A percentile compares a stretch with the other conserved stretches of the same genome.
These are phyloP conservation scores for Erodium moschatum DNA, from an alignment of 441 rosid species.

Conservation along the genomic window DNA sequence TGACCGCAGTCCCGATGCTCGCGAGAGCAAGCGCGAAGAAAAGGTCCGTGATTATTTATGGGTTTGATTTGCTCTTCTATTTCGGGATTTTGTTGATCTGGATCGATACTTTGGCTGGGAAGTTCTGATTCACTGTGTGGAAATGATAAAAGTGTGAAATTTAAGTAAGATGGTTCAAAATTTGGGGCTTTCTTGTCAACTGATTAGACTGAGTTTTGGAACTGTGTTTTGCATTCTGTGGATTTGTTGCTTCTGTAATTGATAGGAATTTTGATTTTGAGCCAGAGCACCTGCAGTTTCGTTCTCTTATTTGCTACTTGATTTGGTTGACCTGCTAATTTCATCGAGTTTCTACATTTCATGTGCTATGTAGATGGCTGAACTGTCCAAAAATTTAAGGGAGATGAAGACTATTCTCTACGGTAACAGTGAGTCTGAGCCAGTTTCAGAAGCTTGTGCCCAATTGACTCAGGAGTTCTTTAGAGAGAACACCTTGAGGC, in stretches of 20 bases:
- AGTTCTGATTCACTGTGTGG: slow-evolving; percentile 1
- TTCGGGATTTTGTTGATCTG: neutral
- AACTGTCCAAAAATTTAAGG: slow-evolving; percentile 59
- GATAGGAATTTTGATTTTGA: neutral
- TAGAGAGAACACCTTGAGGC: slow-evolving; percentile 62
- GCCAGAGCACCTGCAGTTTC: neutral
- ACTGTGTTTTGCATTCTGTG: neutral
- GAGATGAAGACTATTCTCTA: slow-evolving; percentile 81
- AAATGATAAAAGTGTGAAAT: neutral
- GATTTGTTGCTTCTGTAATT: neutral
- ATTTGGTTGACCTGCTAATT: neutral
- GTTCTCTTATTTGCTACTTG: neutral
- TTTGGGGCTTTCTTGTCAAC: neutral
- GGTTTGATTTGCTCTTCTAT: neutral
- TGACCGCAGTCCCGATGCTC: slow-evolving; percentile 37
- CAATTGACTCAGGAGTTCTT: slow-evolving; percentile 89
- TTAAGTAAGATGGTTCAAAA: neutral
- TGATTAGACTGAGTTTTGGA: neutral
- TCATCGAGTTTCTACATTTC: neutral
- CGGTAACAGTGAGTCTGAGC: slow-evolving; percentile 90
- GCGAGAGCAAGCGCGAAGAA: slow-evolving; percentile 73
- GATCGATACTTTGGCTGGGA: neutral
- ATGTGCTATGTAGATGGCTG: slow-evolving; percentile 46
- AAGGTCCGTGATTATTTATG: slow-evolving; percentile 37
- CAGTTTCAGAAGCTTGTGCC: slow-evolving; percentile 78